Conservation (phyloP, 148 eudicot species). For the Diospyros lotus region DNA sequence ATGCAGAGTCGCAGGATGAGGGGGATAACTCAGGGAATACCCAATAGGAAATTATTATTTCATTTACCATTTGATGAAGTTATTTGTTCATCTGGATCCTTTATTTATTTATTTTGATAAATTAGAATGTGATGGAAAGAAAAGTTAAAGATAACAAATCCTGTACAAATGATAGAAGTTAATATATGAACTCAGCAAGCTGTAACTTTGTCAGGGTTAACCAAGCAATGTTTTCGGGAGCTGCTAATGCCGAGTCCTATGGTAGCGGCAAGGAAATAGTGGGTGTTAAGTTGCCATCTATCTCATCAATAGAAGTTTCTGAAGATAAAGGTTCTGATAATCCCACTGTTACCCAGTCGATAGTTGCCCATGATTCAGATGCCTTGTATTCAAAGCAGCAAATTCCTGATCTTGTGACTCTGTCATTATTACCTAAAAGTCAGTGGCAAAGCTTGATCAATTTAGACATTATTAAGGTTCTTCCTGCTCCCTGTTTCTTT, state of each 20-base stretch:
- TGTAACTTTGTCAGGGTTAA: slow-evolving; percentile 59
- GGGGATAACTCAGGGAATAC: not conserved
- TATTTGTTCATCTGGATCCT: not conserved
- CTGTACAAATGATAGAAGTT: not conserved
- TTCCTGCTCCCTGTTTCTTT: not conserved
- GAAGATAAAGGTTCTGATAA: slow-evolving; percentile 34
- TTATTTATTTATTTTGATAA: not conserved
- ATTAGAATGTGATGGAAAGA: not conserved
- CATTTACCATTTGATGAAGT: not conserved
- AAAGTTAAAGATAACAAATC: too few relatives aligned
- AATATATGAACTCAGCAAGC: not conserved
- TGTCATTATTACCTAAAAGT: slow-evolving; percentile 84
- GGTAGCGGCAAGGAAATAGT: slow-evolving; percentile 81
- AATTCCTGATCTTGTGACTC: slow-evolving; percentile 91
- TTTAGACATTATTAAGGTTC: slow-evolving; percentile 85
- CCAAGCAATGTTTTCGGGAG: slow-evolving; percentile 85
- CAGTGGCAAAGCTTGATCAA: slow-evolving; percentile 99
- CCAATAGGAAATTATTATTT: not conserved
- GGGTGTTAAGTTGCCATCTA: slow-evolving; percentile 71
- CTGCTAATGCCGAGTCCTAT: slow-evolving; percentile 46
- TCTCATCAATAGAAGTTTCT: slow-evolving; percentile 47
- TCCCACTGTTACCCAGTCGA: slow-evolving; percentile 17
- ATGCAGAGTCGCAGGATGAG: not conserved
- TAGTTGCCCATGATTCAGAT: slow-evolving; percentile 22
- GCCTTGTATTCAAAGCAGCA: slow-evolving; percentile 34